Evolutionary conservation across 139 green algal species (phyloP).

Genomic region (Tetradesmus obliquus): DNA sequence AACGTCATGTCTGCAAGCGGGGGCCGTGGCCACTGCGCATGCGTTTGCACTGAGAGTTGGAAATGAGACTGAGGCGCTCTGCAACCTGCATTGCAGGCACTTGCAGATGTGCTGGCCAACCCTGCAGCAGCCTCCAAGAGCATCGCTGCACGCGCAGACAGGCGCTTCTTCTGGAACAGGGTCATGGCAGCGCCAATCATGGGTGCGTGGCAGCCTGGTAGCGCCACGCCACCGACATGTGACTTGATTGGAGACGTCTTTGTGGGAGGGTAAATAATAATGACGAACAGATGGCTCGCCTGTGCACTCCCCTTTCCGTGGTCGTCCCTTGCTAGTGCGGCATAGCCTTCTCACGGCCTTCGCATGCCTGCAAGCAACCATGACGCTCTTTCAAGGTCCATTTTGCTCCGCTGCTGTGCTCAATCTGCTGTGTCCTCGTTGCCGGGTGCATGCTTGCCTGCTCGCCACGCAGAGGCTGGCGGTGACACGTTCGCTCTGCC

Average conservation of each 20-base stretch:
- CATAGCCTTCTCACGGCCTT: too few relatives aligned
- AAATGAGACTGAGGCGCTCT: too few relatives aligned
- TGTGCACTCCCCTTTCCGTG: too few relatives aligned
- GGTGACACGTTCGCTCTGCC: constrained; percentile 37
- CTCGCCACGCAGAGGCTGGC: not conserved
- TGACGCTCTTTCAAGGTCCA: too few relatives aligned
- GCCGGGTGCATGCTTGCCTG: too few relatives aligned
- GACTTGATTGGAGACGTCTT: not conserved
- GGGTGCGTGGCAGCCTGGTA: constrained; percentile 49
- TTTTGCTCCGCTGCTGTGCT: too few relatives aligned
- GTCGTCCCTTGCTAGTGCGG: not conserved
- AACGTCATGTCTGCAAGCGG: too few relatives aligned
- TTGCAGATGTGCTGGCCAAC: constrained; percentile 45
- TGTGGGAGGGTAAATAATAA: not conserved
- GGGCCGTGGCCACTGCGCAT: too few relatives aligned
- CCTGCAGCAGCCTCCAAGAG: not conserved
- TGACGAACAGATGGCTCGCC: not conserved
- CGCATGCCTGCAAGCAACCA: too few relatives aligned
- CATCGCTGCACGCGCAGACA: constrained; percentile 61
- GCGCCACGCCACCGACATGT: not conserved
- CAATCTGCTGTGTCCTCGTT: not conserved
- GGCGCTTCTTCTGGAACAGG: constrained; percentile 84
- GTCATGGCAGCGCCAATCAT: constrained; percentile 70
- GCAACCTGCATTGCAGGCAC: not conserved
- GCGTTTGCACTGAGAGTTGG: too few relatives aligned